phyloP scores from a whole-genome alignment of 2,329 filamentous ascomycete species.

The Neopestalotiopsis rosae region DNA sequence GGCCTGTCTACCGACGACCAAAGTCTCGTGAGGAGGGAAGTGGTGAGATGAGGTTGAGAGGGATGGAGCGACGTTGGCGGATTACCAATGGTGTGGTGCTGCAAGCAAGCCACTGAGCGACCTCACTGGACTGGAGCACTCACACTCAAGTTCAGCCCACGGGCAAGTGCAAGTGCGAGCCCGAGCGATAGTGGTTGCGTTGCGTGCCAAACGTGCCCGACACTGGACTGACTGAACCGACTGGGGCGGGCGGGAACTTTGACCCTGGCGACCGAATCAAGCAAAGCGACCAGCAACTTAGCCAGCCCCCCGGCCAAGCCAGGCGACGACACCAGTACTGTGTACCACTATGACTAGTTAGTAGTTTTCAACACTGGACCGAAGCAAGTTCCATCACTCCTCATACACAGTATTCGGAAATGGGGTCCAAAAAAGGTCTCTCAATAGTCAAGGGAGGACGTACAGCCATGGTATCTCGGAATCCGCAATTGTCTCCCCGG shows the following conservation, averaged over 20 bases:
- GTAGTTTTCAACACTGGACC: too few relatives aligned
- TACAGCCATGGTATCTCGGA: too few relatives aligned
- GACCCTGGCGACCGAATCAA: neutral
- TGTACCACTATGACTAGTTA: too few relatives aligned
- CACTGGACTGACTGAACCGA: neutral
- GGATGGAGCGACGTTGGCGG: neutral
- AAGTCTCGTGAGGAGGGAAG: neutral
- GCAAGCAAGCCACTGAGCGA: neutral
- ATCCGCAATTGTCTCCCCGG: too few relatives aligned
- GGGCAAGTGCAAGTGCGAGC: neutral
- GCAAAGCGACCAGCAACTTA: neutral
- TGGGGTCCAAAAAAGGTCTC: neutral
- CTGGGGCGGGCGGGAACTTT: neutral
- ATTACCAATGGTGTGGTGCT: slow-evolving; percentile 1
- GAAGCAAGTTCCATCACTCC: too few relatives aligned
- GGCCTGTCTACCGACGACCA: neutral
- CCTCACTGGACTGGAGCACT: too few relatives aligned
- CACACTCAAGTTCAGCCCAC: neutral
- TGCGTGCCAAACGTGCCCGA: neutral
- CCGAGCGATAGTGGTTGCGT: neutral
- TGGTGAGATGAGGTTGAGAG: neutral
- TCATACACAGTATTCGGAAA: neutral
- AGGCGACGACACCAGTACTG: too few relatives aligned
- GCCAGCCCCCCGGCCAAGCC: neutral
- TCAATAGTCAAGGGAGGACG: neutral